These are phyloP conservation scores for Rutstroemia sydowiana DNA, from an alignment of 2,329 filamentous ascomycete species.

Conservation along the genomic window DNA sequence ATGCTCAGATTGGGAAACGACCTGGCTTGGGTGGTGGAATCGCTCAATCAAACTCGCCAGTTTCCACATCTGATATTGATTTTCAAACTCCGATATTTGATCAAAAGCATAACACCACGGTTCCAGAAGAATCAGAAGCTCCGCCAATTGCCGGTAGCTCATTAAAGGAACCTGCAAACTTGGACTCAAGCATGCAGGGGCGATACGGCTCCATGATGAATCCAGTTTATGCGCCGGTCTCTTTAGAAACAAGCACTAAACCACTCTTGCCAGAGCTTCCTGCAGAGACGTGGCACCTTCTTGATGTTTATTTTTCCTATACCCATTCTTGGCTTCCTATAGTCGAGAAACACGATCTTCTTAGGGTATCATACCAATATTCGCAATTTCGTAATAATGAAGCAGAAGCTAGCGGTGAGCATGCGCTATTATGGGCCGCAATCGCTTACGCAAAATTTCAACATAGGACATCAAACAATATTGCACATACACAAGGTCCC, in stretches of 20 bases:
- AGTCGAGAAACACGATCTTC: slow-evolving; percentile 50
- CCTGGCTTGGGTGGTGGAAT: slow-evolving; percentile 1
- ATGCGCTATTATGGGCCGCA: slow-evolving; percentile 54
- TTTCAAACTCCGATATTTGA: neutral
- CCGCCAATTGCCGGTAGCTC: neutral
- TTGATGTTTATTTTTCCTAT: slow-evolving; percentile 69
- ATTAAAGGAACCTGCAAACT: neutral
- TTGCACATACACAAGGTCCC: slow-evolving; percentile 20
- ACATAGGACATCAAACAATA: slow-evolving; percentile 26
- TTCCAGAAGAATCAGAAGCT: neutral
- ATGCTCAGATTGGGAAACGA: slow-evolving; percentile 15
- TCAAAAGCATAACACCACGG: slow-evolving; percentile 3
- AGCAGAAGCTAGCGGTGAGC: slow-evolving; percentile 29
- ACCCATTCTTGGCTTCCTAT: slow-evolving; percentile 73
- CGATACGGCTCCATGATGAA: slow-evolving; percentile 19
- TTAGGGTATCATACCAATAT: slow-evolving; percentile 29
- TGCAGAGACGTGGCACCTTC: slow-evolving; percentile 36
- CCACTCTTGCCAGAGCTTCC: slow-evolving; percentile 22
- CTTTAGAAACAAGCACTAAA: slow-evolving; percentile 6
- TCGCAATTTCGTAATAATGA: slow-evolving; percentile 13
- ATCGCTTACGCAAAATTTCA: slow-evolving; percentile 52
- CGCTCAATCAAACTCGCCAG: neutral
- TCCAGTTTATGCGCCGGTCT: slow-evolving; percentile 10
- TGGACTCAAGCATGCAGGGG: neutral
- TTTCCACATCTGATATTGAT: neutral